Evolutionary conservation across 1,284 basidiomycete species (phyloP), one percentile per base, ranked within the genome.

Genomic region (Malassezia restricta): DNA sequence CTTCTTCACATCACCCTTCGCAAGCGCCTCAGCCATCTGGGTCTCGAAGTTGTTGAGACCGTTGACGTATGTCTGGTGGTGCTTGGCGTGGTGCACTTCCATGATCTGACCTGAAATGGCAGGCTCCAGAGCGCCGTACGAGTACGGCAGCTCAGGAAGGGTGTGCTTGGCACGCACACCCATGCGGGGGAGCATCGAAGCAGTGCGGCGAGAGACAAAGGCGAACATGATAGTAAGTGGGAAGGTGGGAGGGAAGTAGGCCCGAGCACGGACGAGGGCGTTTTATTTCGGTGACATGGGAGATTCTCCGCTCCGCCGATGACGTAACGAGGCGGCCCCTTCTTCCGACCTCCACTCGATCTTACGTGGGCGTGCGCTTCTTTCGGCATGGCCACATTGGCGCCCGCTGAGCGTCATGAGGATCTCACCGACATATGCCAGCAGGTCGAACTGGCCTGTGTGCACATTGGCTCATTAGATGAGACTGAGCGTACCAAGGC

Each of bases 21-120:
- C 51, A 37, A 63, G 29, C 1, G 67, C 67, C 27, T 70, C 61
- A 28, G 45, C 27, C 20, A 71, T 60, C 44, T 59, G 51, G 37
- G 29, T 33, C 40, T 71, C 66, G 44, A 68, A 68, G 5, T 47
- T 41, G 58, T 73, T 73, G 40, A 73, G 59, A 43, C 62, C 62
- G 57, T 66, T 71, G 56, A 73, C 67, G 50, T 73, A 73, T 20
- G 66, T 70, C 57, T 68, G 67, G 56, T 73, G 70, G 57, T 73
- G 70, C 63, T 71, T 71, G 39, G 43, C 52, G 60, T 73, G 64
- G 60, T 73, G 70, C 30, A 68, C 56, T 58, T 73, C 62, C 70
- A 73, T 71, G 56, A 73, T 71, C 54, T 71, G 53, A 20, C 54
- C 64, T 15, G 63, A 63, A 52, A 73, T 71, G 35, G 64, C 57